phyloP scores from a whole-genome alignment of 768 basidiomycete genomes.

The Scleroderma bovista region DNA sequence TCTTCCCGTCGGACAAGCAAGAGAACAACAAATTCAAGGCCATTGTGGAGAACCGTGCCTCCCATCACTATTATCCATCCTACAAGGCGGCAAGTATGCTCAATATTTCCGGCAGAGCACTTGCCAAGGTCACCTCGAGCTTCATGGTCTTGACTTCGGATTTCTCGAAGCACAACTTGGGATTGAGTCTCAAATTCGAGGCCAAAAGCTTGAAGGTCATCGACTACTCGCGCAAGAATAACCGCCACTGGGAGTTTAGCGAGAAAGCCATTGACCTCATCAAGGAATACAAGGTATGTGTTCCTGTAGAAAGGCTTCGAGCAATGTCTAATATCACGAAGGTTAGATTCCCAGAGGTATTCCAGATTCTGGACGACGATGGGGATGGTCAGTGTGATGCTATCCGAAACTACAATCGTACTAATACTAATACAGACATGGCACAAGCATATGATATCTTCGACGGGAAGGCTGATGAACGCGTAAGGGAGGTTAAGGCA shows the following conservation, averaged over 20 bases:
- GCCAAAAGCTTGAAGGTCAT: constrained; percentile 90
- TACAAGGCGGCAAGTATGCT: constrained; percentile 73
- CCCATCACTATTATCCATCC: constrained; percentile 68
- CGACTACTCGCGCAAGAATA: constrained; percentile 83
- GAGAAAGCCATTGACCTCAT: constrained; percentile 79
- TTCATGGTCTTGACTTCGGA: constrained; percentile 82
- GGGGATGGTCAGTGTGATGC: constrained; percentile 54
- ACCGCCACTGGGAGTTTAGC: constrained; percentile 89
- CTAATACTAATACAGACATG: constrained; percentile 54
- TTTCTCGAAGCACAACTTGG: constrained; percentile 80
- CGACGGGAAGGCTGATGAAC: constrained; percentile 56
- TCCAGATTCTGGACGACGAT: constrained; percentile 59
- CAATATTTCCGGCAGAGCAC: constrained; percentile 67
- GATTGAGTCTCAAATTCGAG: constrained; percentile 94
- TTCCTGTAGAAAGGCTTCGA: not conserved
- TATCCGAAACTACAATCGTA: not conserved
- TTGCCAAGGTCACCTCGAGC: constrained; percentile 90
- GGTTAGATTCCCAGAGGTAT: constrained; percentile 81
- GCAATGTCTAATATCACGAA: constrained; percentile 21
- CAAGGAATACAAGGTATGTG: constrained; percentile 69
- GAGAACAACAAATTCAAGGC: constrained; percentile 78
- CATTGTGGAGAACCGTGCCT: constrained; percentile 47
- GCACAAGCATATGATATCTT: constrained; percentile 55
- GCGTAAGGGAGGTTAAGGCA: constrained; percentile 67
- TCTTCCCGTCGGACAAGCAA: constrained; percentile 76